These are phyloP conservation scores for Monilinia fructicola DNA, from an alignment of 2,329 filamentous ascomycete genomes.

Conservation along the genomic window DNA sequence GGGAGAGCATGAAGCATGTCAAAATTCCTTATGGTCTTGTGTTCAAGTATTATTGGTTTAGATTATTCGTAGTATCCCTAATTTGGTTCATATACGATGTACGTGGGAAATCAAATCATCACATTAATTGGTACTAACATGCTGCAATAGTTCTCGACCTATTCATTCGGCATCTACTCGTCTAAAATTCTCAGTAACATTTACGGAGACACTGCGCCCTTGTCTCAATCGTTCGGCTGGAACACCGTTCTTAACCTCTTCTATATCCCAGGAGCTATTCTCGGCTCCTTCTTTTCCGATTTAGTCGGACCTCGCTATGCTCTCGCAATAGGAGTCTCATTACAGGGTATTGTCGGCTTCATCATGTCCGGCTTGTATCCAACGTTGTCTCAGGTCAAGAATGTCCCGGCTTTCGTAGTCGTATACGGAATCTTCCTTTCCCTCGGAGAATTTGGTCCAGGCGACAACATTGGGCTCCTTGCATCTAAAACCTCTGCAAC, in stretches of 20 bases:
- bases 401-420: conserved; percentile 74
- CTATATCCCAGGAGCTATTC: conserved; percentile 78
- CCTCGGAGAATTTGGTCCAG: conserved; percentile 78
- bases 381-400: conserved; percentile 62
- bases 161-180: conserved; percentile 84
- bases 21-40: conserved; percentile 57
- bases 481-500: conserved; percentile 88
- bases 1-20: conserved; percentile 42
- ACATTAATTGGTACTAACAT: conserved; percentile 27
- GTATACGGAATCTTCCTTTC: conserved; percentile 78
- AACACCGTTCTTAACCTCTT: conserved; percentile 86
- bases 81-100: conserved; percentile 87
- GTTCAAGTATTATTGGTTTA: conserved; percentile 68
- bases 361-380: conserved; percentile 82
- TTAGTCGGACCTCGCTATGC: conserved; percentile 75
- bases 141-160: conserved; percentile 64
- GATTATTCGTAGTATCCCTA: conserved; percentile 66
- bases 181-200: conserved; percentile 69
- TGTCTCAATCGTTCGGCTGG: conserved; percentile 84
- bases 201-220: conserved; percentile 55
- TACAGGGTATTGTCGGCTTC: conserved; percentile 79
- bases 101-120: conserved; percentile 35
- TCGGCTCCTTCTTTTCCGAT: conserved; percentile 76
- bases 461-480: conserved; percentile 86
- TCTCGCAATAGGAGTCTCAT: conserved; percentile 66